Evolutionary conservation across 768 basidiomycete genomes (phyloP).

Genomic region (Leccinum uliginosum): DNA sequence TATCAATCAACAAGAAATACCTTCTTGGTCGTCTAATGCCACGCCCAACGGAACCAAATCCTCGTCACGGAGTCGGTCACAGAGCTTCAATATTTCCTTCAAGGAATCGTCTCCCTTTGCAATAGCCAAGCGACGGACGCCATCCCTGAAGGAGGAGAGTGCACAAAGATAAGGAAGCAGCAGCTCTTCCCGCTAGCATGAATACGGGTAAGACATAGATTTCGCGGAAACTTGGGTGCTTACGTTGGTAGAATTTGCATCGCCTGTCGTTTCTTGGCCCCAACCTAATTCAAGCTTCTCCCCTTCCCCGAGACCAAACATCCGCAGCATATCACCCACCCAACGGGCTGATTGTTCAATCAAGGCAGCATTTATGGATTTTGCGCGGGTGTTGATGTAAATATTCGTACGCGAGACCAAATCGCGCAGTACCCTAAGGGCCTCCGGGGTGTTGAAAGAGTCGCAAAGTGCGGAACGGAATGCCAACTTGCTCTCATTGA

Average conservation of each 20-base stretch:
- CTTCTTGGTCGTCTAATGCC: constrained; percentile 95
- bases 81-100: constrained; percentile 80
- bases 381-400: constrained; percentile 71
- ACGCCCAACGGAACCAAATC: constrained; percentile 94
- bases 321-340: constrained; percentile 69
- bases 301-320: constrained; percentile 77
- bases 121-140: constrained; percentile 79
- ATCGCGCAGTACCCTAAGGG: constrained; percentile 70
- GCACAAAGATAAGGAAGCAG: constrained; percentile 86
- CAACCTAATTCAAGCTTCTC: constrained; percentile 73
- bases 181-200: constrained; percentile 67
- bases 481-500: constrained; percentile 65
- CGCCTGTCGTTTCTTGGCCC: constrained; percentile 59
- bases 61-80: constrained; percentile 84
- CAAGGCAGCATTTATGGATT: constrained; percentile 54
- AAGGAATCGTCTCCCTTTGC: constrained; percentile 58
- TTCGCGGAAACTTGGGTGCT: constrained; percentile 33
- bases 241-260: constrained; percentile 35
- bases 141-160: constrained; percentile 88
- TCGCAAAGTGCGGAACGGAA: constrained; percentile 91
- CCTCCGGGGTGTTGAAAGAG: constrained; percentile 93
- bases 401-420: constrained; percentile 83
- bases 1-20: constrained; percentile 35
- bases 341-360: constrained; percentile 64
- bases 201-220: not conserved